phyloP scores from a whole-genome alignment of 148 eudicot species.

The Amaranthus hypochondriacus region DNA sequence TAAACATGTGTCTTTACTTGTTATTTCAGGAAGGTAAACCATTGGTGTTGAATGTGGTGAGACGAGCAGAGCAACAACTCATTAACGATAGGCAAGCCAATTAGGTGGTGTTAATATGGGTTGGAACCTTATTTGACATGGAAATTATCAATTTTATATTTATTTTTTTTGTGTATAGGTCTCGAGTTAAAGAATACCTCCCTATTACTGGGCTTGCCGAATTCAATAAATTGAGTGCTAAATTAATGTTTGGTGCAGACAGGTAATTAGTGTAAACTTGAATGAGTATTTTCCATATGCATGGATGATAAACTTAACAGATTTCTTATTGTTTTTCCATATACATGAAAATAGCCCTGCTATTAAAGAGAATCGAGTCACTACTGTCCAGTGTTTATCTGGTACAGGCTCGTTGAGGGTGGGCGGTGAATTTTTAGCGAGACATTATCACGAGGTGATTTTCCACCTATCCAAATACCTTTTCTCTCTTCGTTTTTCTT shows the following conservation, averaged over 20 bases:
- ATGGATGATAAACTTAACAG: conserved; percentile 8
- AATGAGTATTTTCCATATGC: background rate
- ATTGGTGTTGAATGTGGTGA: conserved; percentile 89
- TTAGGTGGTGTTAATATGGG: background rate
- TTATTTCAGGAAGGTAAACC: conserved; percentile 93
- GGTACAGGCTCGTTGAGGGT: conserved; percentile 94
- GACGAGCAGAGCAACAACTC: conserved; percentile 75
- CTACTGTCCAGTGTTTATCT: conserved; percentile 92
- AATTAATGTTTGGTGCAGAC: conserved; percentile 88
- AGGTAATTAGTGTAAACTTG: conserved; percentile 37
- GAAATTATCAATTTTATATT: background rate
- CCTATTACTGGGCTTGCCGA: conserved; percentile 92
- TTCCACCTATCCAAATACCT: background rate
- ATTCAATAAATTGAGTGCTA: conserved; percentile 92
- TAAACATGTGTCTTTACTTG: background rate
- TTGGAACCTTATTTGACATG: background rate
- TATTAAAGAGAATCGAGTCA: conserved; percentile 72
- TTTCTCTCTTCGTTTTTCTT: conserved; percentile 1
- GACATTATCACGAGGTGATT: conserved; percentile 73
- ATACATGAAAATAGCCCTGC: conserved; percentile 56
- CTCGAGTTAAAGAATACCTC: conserved; percentile 91
- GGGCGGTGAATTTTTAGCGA: conserved; percentile 86
- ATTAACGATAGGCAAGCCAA: conserved; percentile 60
- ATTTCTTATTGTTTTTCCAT: background rate
- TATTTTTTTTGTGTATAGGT: conserved; percentile 34